Evolutionary conservation across 176 grass and related monocot species (phyloP).

Genomic region (Zizania latifolia): DNA sequence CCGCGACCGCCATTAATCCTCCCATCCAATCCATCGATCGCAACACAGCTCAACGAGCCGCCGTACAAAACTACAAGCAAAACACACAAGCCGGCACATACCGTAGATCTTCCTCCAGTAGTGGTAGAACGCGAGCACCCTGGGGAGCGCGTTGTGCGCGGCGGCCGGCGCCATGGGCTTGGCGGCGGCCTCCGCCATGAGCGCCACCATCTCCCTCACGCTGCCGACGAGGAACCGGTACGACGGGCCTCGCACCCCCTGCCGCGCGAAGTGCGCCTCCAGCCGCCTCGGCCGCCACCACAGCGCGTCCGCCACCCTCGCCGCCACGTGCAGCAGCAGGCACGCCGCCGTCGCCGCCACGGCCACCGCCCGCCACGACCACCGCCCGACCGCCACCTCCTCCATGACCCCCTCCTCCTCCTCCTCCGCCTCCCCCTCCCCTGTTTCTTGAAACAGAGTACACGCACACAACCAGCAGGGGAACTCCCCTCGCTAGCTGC

Average conservation of each 20-base stretch:
- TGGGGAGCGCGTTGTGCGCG: conserved; percentile 60
- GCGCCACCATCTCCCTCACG: conserved; percentile 72
- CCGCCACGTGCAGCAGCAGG: conserved; percentile 33
- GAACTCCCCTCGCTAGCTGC: no score
- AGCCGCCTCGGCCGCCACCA: conserved; percentile 76
- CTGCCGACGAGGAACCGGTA: conserved; percentile 73
- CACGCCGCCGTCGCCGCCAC: conserved; percentile 15
- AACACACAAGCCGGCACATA: no score
- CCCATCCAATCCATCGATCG: no score
- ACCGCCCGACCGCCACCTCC: conserved; percentile 12
- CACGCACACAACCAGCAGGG: neutral
- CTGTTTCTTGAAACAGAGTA: conserved; percentile 18
- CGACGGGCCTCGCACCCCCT: conserved; percentile 67
- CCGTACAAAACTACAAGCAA: no score
- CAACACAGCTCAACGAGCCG: no score
- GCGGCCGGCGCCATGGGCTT: conserved; percentile 57
- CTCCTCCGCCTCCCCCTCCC: neutral
- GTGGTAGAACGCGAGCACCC: conserved; percentile 88
- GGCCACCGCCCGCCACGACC: conserved; percentile 26
- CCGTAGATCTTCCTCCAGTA: conserved; percentile 88
- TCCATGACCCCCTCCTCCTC: neutral
- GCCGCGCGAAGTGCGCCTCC: conserved; percentile 63
- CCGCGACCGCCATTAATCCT: neutral
- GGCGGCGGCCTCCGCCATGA: conserved; percentile 59
- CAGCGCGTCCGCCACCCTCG: conserved; percentile 51